Base-by-base conservation (phyloP, 768 basidiomycete species). In the Termitomyces sp. region DNA sequence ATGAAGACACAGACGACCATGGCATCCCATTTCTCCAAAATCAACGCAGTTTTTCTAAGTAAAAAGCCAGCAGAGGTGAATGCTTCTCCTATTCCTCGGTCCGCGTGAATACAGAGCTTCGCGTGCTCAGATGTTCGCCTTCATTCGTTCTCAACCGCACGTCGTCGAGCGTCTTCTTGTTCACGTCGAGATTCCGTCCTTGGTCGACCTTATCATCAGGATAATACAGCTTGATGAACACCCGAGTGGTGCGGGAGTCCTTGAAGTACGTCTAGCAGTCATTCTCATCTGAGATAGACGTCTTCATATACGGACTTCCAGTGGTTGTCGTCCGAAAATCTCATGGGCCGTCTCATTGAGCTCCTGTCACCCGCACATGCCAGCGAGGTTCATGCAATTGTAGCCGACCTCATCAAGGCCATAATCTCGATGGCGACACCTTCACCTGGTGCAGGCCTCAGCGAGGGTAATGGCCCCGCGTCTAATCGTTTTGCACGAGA, bases 381-480 rank as follows among this genome's bases (percentile, higher is more conserved):
- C 22, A 76, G 85, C 36, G 87, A 92, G 57, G 83, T 90, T 55
- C 97, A 98, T 71, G 79, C 84, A 8, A 87, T 93, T 57, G 91
- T 93, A 33, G 82, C 93, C 0, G 97, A 99, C 57, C 80, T 98
- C 55, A 85, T 98, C 67, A 96, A 96, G 70, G 89, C 89, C 50
- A 94, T 98, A 62, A 95, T 99, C 62, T 89, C 93, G 37, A 89
- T 97, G 81, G 92, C 94, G 36, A 88, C 94, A 1, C 92, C 93
- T 6, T 90, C 93, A 0, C 90, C 91, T 3, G 87, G 83, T 4
- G 85, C 85, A 55, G 91, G 80, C 56, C 80, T 93, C 64, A 81
- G 87, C 44, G 83, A 88, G 66, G 83, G 84, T 71, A 84, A 84
- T 54, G 87, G 84, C 2, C 83, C 85, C 16, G 86, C 89, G 2